Conservation (phyloP, 2,329 filamentous ascomycete species). For the Penicillium hordei region DNA sequence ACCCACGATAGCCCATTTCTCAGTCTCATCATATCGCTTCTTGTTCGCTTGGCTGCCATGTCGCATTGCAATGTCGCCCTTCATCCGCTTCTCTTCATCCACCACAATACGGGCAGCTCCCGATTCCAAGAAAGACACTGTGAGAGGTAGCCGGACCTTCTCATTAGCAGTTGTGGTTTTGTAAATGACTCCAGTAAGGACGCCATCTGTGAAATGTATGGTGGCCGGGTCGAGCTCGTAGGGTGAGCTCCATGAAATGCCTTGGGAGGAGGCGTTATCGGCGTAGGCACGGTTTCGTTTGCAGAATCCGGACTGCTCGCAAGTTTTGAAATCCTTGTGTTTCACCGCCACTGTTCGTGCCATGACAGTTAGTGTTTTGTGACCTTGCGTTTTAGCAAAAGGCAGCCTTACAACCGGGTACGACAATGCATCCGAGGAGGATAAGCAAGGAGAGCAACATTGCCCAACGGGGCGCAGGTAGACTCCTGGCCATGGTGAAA, state of each 20-base stretch:
- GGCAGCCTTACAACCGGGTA: constrained; percentile 60
- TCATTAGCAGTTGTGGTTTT: constrained; percentile 72
- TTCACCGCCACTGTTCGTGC: constrained; percentile 71
- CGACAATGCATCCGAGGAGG: constrained; percentile 60
- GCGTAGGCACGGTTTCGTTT: constrained; percentile 90
- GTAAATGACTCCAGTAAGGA: constrained; percentile 75
- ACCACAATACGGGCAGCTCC: constrained; percentile 83
- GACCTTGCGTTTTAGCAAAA: not conserved
- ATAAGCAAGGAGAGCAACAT: constrained; percentile 61
- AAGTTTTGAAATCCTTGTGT: constrained; percentile 96
- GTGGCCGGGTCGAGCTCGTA: constrained; percentile 74
- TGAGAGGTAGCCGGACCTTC: constrained; percentile 76
- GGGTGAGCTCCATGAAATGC: constrained; percentile 71
- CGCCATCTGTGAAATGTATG: constrained; percentile 73
- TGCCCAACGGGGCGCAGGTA: constrained; percentile 63
- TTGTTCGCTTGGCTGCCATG: constrained; percentile 83
- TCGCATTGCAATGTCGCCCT: constrained; percentile 83
- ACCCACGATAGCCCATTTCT: constrained; percentile 81
- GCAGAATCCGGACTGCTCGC: constrained; percentile 93
- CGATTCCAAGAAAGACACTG: constrained; percentile 83
- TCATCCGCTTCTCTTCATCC: constrained; percentile 87
- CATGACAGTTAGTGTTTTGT: constrained; percentile 8
- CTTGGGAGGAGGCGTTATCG: constrained; percentile 67
- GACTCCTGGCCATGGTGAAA: constrained; percentile 51
- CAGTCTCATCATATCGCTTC: constrained; percentile 90